Evolutionary conservation across 805 yeast species (phyloP), one percentile per base, ranked within the genome.

Genomic region (Wickerhamomyces strasburgensis): DNA sequence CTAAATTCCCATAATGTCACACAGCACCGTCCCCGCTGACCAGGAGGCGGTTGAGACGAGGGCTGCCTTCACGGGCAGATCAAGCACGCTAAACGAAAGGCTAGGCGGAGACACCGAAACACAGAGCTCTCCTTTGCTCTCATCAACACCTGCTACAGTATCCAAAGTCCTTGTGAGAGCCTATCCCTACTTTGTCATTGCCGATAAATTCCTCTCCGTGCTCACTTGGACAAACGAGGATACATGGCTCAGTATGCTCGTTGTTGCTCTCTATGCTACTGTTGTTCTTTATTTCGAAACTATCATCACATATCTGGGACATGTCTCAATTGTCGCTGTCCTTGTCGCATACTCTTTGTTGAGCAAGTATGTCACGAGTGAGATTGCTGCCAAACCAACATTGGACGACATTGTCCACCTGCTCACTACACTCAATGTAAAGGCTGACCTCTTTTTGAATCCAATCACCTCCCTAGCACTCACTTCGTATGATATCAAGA

Each of bases 181-280:
- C 8, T 89, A 90, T 57, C 98, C 98, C 2, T 86, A 86, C 55
- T 66, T 90, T 29, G 69, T 84, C 27, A 73, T 84, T 1, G 75
- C 80, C 8, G 87, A 89, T 57, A 77, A 79, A 47, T 44, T 75
- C 2, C 66, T 88, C 38, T 79, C 85, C 29, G 68, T 88, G 27
- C 59, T 85, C 26, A 89, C 98, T 0, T 90, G 98, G 98, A 84
- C 97, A 3, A 79, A 80, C 44, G 89, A 84, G 26, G 93, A 86
- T 56, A 68, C 73, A 24, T 87, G 90, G 86, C 62, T 80, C 38
- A 78, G 87, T 50, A 64, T 84, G 14, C 68, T 87, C 19, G 50
- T 82, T 31, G 71, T 83, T 17, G 64, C 76, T 2, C 49, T 66
- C 10, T 80, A 74, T 57, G 64, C 77, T 2, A 61, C 82, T 5